These are phyloP conservation scores for Flaveria ramosissima DNA, from an alignment of 129 eudicot genomes.

Conservation along the genomic window DNA sequence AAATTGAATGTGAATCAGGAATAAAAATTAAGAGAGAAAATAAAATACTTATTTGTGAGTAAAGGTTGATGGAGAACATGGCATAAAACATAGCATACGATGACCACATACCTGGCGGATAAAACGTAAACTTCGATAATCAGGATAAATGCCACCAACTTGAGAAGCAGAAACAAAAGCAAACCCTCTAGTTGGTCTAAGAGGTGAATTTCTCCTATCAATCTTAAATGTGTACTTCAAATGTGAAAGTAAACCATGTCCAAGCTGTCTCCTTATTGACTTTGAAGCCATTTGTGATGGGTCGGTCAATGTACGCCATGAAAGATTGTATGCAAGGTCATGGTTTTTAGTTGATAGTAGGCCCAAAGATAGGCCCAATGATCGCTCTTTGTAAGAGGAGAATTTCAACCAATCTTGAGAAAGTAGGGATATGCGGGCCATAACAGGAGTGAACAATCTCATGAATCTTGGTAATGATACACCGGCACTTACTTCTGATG, in stretches of 20 bases:
- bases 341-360: slow-evolving; percentile 67
- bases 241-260: slow-evolving; percentile 69
- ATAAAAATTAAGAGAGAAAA: background rate
- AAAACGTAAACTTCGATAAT: slow-evolving; percentile 68
- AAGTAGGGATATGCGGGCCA: slow-evolving; percentile 68
- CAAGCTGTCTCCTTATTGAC: slow-evolving; percentile 81
- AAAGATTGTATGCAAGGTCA: slow-evolving; percentile 66
- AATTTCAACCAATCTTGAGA: slow-evolving; percentile 91
- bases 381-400: slow-evolving; percentile 75
- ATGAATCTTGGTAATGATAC: slow-evolving; percentile 68
- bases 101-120: slow-evolving; percentile 71
- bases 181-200: slow-evolving; percentile 87
- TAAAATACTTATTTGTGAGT: background rate
- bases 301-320: slow-evolving; percentile 70
- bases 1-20: background rate
- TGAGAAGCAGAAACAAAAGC: slow-evolving; percentile 80
- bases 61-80: background rate
- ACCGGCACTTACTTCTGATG: slow-evolving; percentile 77
- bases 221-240: slow-evolving; percentile 72
- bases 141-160: slow-evolving; percentile 85
- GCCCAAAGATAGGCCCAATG: slow-evolving; percentile 73
- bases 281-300: slow-evolving; percentile 71
- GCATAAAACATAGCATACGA: background rate
- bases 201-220: slow-evolving; percentile 72
- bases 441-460: slow-evolving; percentile 56